Base-by-base conservation (phyloP, 2,329 filamentous ascomycete species). In the Aspergillus alliaceus region DNA sequence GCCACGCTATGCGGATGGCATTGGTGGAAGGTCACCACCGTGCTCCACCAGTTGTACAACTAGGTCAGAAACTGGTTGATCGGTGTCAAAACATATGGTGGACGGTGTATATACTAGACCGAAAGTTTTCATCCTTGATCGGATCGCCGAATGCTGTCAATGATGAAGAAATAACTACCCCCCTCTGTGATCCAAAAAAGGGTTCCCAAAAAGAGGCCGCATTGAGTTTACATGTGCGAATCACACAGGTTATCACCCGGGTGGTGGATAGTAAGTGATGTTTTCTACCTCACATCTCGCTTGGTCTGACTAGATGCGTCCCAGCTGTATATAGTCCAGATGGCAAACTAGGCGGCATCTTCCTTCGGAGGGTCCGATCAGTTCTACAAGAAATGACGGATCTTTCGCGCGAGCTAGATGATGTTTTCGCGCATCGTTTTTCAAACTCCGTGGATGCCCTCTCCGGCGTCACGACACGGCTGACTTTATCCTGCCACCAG, bases 21-120 rank as follows among this genome's bases (percentile, higher is more conserved):
- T 66, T 84, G 27, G 75, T 75, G 0, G 75, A 83, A 56, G 82
- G 82, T 1, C 78, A 83, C 72, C 81, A 84, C 54, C 82, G 80
- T 0, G 77, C 82, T 22, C 80, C 83, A 75, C 79, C 79, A 0
- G 72, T 75, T 0, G 72, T 76, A 1, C 75, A 80, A 37, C 59
- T 83, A 0, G 79, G 79, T 0, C 75, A 79, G 3, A 61, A 68
- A 0, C 65, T 76, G 3, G 79, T 82, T 0, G 76, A 84, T 53
- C 70, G 82, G 47, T 81, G 77, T 40, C 78, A 79, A 6, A 78
- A 78, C 53, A 75, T 82, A 12, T 85, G 81, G 81, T 84, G 82
- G 81, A 84, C 82, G 0, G 75, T 83, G 0, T 84, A 83, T 44
- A 75, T 84, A 2, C 64, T 84, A 0, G 82, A 84, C 53, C 74